Evolutionary conservation across 2,329 filamentous ascomycete genomes (phyloP).

Genomic region (Pyrenochaeta sp.): DNA sequence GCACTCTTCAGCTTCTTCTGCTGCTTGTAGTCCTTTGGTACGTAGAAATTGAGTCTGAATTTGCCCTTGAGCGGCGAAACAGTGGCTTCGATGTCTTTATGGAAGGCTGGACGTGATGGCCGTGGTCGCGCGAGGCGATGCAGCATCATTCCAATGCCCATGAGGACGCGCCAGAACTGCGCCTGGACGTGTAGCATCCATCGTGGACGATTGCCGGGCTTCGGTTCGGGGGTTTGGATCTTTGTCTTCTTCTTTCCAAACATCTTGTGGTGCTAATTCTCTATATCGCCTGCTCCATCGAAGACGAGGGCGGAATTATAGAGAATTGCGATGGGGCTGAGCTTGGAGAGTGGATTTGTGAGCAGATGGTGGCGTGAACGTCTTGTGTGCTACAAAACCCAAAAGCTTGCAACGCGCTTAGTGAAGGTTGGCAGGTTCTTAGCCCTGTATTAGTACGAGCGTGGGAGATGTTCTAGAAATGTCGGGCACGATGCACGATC

Average conservation of each 20-base stretch:
- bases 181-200: conserved; percentile 71
- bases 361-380: neutral
- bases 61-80: conserved; percentile 55
- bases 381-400: neutral
- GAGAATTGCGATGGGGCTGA: conserved; percentile 16
- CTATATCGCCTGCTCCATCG: conserved; percentile 13
- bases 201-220: conserved; percentile 54
- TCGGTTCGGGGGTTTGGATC: conserved; percentile 4
- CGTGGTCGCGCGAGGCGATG: conserved; percentile 69
- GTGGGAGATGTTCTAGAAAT: conserved; percentile 13
- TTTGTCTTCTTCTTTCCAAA: conserved; percentile 3
- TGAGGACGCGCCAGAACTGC: conserved; percentile 71
- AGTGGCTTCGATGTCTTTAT: conserved; percentile 62
- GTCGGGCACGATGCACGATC: conserved; percentile 3
- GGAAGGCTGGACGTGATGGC: conserved; percentile 69
- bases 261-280: neutral
- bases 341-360: conserved; percentile 13
- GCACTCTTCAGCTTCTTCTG: conserved; percentile 52
- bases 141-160: conserved; percentile 73
- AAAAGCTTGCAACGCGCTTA: conserved; percentile 3
- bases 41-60: conserved; percentile 69
- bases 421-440: neutral
- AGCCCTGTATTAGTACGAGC: conserved; percentile 6
- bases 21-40: conserved; percentile 61
- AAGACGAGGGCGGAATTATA: neutral